Conservation (phyloP, 257 asterid genomes). For the Perilla frutescens region DNA sequence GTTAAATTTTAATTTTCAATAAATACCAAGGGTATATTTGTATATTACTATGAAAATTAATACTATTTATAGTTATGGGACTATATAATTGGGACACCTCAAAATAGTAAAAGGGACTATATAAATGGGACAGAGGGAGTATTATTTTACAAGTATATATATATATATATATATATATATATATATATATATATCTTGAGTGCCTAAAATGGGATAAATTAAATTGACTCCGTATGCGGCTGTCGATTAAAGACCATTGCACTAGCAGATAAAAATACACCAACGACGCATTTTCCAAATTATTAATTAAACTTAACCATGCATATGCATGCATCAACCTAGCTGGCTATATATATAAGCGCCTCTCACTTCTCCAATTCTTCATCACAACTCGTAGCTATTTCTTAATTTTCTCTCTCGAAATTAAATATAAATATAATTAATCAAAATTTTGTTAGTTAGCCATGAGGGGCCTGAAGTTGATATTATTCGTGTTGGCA, state of each 20-base stretch:
- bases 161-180: too few relatives aligned
- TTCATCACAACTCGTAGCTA: background rate
- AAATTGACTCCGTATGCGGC: conserved; percentile 42
- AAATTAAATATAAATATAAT: background rate
- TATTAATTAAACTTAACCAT: background rate
- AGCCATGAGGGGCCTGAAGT: conserved; percentile 42
- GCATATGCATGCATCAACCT: background rate
- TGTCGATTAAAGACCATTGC: conserved; percentile 43
- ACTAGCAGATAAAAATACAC: conserved; percentile 22
- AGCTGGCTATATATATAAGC: background rate
- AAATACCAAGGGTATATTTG: too few relatives aligned
- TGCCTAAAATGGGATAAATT: conserved; percentile 40
- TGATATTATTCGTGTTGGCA: conserved; percentile 40
- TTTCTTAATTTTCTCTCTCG: background rate
- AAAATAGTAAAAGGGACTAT: too few relatives aligned
- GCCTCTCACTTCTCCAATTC: background rate
- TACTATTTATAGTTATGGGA: too few relatives aligned
- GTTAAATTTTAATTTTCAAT: too few relatives aligned
- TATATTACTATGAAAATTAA: too few relatives aligned
- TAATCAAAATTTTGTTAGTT: too few relatives aligned
- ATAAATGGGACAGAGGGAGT: too few relatives aligned
- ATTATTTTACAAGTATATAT: too few relatives aligned
- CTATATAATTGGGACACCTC: too few relatives aligned
- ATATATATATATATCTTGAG: background rate
- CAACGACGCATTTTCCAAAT: too few relatives aligned